These are phyloP conservation scores for Neltuma alba DNA, from an alignment of 306 rosid genomes.

Conservation along the genomic window DNA sequence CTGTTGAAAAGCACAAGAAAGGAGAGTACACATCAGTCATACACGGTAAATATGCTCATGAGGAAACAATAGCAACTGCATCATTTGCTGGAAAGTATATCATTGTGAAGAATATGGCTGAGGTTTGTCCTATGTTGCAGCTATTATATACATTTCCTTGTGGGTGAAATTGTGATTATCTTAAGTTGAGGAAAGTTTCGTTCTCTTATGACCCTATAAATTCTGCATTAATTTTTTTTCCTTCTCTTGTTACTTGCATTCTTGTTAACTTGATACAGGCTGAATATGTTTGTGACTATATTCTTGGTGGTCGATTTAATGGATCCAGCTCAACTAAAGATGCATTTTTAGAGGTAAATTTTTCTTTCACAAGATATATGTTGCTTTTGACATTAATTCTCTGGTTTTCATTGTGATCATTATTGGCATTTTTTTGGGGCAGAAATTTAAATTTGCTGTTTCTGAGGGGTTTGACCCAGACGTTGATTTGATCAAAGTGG, in stretches of 20 bases:
- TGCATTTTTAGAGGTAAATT: conserved; percentile 71
- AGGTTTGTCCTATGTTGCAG: conserved; percentile 60
- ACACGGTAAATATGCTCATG: conserved; percentile 92
- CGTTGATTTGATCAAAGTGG: conserved; percentile 63
- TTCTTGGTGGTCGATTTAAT: conserved; percentile 81
- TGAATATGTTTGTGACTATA: conserved; percentile 82
- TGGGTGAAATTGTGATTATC: conserved; percentile 2
- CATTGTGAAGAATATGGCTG: conserved; percentile 85
- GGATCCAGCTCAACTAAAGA: conserved; percentile 95
- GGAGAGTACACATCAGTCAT: conserved; percentile 88
- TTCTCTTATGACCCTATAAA: neutral
- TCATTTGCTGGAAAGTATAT: conserved; percentile 90
- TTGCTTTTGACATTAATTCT: conserved; percentile 27
- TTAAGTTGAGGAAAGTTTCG: neutral
- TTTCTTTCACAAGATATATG: conserved; percentile 17
- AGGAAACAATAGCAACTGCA: conserved; percentile 96
- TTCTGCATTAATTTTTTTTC: neutral
- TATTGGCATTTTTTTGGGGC: conserved; percentile 22
- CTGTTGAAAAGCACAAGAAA: conserved; percentile 92
- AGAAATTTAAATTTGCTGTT: conserved; percentile 92
- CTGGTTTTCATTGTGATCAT: conserved; percentile 28
- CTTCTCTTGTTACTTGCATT: neutral
- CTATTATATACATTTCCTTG: conserved; percentile 22
- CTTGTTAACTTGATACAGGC: conserved; percentile 60
- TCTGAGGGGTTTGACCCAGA: conserved; percentile 93